Evolutionary conservation across 177 flowering plant species (phyloP).

Genomic region (Vitis hybrid): DNA sequence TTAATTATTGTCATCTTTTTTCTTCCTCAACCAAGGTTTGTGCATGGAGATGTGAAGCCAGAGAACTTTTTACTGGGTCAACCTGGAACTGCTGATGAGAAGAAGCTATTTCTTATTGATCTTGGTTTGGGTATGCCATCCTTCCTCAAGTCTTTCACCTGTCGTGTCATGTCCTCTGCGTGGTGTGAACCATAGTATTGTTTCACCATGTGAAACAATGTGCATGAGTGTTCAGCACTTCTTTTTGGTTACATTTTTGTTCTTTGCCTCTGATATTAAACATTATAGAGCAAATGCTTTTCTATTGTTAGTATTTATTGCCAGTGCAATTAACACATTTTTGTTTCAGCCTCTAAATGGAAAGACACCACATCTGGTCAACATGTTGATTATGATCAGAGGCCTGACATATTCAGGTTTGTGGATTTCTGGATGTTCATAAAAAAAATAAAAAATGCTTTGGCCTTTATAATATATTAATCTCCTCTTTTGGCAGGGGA

Average conservation of each 20-base stretch:
- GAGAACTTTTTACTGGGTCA: conserved; percentile 87
- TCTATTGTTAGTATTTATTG: background rate
- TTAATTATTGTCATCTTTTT: conserved; percentile 1
- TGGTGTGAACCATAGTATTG: too few species aligned
- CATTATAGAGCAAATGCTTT: conserved; percentile 4
- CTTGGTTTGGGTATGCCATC: conserved; percentile 72
- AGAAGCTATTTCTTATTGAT: conserved; percentile 78
- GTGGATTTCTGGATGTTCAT: conserved; percentile 6
- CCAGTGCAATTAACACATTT: conserved; percentile 12
- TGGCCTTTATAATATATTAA: conserved; percentile 3
- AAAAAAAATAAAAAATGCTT: background rate
- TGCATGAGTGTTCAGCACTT: background rate
- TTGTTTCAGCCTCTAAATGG: conserved; percentile 84
- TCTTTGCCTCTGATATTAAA: background rate
- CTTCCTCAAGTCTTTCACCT: background rate
- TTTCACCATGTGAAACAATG: background rate
- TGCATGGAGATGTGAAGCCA: conserved; percentile 93
- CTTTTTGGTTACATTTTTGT: background rate
- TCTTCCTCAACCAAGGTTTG: conserved; percentile 43
- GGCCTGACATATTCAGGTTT: conserved; percentile 95
- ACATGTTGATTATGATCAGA: conserved; percentile 97
- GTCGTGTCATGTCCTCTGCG: too few species aligned
- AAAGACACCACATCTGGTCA: conserved; percentile 66
- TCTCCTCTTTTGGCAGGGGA: conserved; percentile 57
- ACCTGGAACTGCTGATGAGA: conserved; percentile 63